phyloP scores from a whole-genome alignment of 371 early-diverging fungal species.

The Chytridium lagenaria region DNA sequence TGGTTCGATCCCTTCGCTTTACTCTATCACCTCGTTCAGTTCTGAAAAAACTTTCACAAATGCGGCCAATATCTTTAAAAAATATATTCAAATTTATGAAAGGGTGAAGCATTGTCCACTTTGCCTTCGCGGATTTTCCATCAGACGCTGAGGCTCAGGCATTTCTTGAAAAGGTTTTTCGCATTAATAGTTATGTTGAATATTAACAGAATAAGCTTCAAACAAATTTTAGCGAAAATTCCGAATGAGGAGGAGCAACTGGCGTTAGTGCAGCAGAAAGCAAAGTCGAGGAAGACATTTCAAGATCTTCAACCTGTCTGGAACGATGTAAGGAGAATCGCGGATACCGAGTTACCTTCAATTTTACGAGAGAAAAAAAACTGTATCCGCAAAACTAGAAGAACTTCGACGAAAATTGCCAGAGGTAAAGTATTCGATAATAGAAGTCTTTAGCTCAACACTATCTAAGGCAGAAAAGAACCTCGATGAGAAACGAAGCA shows the following conservation, averaged over 20 bases:
- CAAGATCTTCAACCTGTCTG: constrained; percentile 52
- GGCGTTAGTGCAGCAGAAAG: constrained; percentile 32
- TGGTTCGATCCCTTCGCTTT: not conserved
- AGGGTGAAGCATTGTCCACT: constrained; percentile 68
- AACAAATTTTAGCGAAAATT: constrained; percentile 1
- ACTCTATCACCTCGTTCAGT: constrained; percentile 30
- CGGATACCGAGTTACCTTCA: constrained; percentile 44
- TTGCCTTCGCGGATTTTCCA: constrained; percentile 68
- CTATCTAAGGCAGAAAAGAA: constrained; percentile 21
- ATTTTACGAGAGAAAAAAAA: constrained; percentile 24
- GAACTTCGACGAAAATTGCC: constrained; percentile 25
- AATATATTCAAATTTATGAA: constrained; percentile 61
- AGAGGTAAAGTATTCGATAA: too few relatives aligned
- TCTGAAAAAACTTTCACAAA: constrained; percentile 37
- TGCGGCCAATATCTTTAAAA: constrained; percentile 63
- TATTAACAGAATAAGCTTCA: not conserved
- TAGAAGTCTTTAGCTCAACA: too few relatives aligned
- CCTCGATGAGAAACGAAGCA: constrained; percentile 17
- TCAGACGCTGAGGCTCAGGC: constrained; percentile 54
- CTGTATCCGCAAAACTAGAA: constrained; percentile 31
- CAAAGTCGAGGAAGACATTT: constrained; percentile 46
- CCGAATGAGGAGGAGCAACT: constrained; percentile 8
- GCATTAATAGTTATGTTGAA: not conserved
- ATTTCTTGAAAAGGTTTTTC: constrained; percentile 47
- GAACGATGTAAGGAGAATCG: constrained; percentile 54